Evolutionary conservation across 2,329 filamentous ascomycete genomes (phyloP).

Genomic region (Parascedosporium putredinis): DNA sequence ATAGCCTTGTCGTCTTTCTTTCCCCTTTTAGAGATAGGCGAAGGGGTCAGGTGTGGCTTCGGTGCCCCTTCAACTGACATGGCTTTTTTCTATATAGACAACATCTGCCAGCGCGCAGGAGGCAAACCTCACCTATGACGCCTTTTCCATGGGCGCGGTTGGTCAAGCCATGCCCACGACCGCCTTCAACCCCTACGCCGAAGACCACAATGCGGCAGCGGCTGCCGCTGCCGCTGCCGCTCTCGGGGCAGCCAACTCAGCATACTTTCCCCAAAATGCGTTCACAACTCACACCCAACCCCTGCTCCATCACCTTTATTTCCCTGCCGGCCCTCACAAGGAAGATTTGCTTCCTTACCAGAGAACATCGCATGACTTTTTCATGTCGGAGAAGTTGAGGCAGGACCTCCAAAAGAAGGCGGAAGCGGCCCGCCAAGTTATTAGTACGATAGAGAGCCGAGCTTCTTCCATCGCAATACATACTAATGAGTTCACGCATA

Average conservation of each 20-base stretch:
- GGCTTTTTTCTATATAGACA: too few relatives aligned
- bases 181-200: constrained; percentile 66
- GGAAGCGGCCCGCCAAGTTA: constrained; percentile 73
- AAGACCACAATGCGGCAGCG: constrained; percentile 53
- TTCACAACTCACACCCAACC: constrained; percentile 49
- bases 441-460: constrained; percentile 25
- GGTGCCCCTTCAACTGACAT: too few relatives aligned
- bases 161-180: constrained; percentile 38
- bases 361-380: constrained; percentile 79
- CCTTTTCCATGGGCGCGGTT: constrained; percentile 51
- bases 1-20: too few relatives aligned
- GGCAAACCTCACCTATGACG: constrained; percentile 41
- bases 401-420: constrained; percentile 85
- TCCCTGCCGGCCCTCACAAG: constrained; percentile 71
- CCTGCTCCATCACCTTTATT: constrained; percentile 89
- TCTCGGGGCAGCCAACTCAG: constrained; percentile 23
- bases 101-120: background rate
- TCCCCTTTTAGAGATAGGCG: too few relatives aligned
- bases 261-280: constrained; percentile 25
- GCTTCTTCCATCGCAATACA: background rate
- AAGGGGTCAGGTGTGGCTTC: too few relatives aligned
- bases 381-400: constrained; percentile 74
- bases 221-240: constrained; percentile 56
- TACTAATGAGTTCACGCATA: constrained; percentile 10
- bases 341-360: constrained; percentile 80